A percentile compares a stretch with the other conserved stretches of the same genome.
Conservation (phyloP, 1,284 basidiomycete species). For the Abortiporus biennis region DNA sequence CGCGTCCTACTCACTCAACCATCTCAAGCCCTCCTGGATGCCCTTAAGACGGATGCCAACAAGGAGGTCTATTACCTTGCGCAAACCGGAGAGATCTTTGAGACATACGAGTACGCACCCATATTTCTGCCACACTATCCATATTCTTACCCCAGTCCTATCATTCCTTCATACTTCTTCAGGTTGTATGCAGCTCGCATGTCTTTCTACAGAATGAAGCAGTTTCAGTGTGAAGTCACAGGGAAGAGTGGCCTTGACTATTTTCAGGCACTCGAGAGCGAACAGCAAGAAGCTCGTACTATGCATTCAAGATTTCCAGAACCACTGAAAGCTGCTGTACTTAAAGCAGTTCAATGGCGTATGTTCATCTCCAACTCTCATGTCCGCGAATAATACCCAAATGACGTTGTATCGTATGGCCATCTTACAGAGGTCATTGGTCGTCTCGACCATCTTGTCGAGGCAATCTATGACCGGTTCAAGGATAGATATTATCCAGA, state of each 20-base stretch:
- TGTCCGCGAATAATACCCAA: slow-evolving; percentile 13
- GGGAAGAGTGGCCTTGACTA: slow-evolving; percentile 92
- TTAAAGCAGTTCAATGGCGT: slow-evolving; percentile 95
- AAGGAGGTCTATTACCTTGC: slow-evolving; percentile 85
- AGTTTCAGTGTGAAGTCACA: slow-evolving; percentile 94
- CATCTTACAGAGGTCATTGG: slow-evolving; percentile 80
- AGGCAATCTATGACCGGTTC: slow-evolving; percentile 92
- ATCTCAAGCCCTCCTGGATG: slow-evolving; percentile 59
- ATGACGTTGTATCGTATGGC: slow-evolving; percentile 1
- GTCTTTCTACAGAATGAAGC: slow-evolving; percentile 89
- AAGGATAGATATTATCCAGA: slow-evolving; percentile 90
- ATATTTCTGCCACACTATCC: slow-evolving; percentile 7
- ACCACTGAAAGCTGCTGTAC: slow-evolving; percentile 85
- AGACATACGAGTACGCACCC: slow-evolving; percentile 77
- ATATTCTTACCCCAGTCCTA: slow-evolving; percentile 19
- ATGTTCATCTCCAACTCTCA: slow-evolving; percentile 38
- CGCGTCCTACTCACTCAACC: slow-evolving; percentile 83
- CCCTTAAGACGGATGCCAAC: slow-evolving; percentile 54
- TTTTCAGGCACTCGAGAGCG: slow-evolving; percentile 90
- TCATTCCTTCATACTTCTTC: slow-evolving; percentile 17
- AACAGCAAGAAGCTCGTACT: slow-evolving; percentile 81
- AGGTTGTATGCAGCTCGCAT: slow-evolving; percentile 89
- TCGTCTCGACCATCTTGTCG: slow-evolving; percentile 89
- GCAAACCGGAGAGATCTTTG: slow-evolving; percentile 93
- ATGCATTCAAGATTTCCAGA: slow-evolving; percentile 91